phyloP scores from a whole-genome alignment of 1,284 basidiomycete genomes.

The Tilletia caries region DNA sequence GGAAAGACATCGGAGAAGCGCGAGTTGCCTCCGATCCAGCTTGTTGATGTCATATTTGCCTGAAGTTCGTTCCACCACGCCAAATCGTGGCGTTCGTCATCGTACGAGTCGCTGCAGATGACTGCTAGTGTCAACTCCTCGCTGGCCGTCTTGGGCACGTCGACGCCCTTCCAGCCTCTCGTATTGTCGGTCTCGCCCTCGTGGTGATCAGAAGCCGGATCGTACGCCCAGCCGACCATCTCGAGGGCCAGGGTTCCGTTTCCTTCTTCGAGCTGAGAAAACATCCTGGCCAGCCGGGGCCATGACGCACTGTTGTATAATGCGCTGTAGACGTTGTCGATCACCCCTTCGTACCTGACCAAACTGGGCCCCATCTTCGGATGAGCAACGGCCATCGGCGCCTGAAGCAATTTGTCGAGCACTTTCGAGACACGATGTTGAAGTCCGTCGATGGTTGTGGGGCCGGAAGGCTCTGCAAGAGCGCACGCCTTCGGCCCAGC shows the following conservation, averaged over 20 bases:
- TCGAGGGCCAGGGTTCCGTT: slow-evolving; percentile 20
- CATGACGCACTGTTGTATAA: slow-evolving; percentile 24
- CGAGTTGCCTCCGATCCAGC: slow-evolving; percentile 27
- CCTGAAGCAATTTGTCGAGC: slow-evolving; percentile 5
- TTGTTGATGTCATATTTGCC: slow-evolving; percentile 21
- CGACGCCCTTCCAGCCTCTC: slow-evolving; percentile 8
- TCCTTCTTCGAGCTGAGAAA: slow-evolving; percentile 22
- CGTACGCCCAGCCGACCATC: slow-evolving; percentile 26
- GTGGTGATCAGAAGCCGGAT: slow-evolving; percentile 16
- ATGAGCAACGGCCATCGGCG: slow-evolving; percentile 22
- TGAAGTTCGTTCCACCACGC: slow-evolving; percentile 26
- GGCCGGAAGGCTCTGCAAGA: slow-evolving; percentile 16
- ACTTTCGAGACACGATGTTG: slow-evolving; percentile 17
- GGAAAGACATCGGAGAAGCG: slow-evolving; percentile 30
- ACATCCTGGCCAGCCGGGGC: slow-evolving; percentile 17
- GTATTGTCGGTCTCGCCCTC: background rate
- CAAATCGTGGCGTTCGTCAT: slow-evolving; percentile 17
- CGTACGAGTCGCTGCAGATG: slow-evolving; percentile 30
- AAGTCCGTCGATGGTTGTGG: slow-evolving; percentile 1
- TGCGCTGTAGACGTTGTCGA: slow-evolving; percentile 21
- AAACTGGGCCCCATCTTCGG: slow-evolving; percentile 19
- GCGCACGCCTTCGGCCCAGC: slow-evolving; percentile 23
- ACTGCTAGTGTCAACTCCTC: slow-evolving; percentile 26
- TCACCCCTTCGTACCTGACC: slow-evolving; percentile 25
- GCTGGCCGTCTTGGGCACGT: slow-evolving; percentile 14